Percentiles rank a stretch among this genome's conserved stretches.
Evolutionary conservation across 2,329 filamentous ascomycete genomes (phyloP).

Genomic region (Fusarium gaditjirri): DNA sequence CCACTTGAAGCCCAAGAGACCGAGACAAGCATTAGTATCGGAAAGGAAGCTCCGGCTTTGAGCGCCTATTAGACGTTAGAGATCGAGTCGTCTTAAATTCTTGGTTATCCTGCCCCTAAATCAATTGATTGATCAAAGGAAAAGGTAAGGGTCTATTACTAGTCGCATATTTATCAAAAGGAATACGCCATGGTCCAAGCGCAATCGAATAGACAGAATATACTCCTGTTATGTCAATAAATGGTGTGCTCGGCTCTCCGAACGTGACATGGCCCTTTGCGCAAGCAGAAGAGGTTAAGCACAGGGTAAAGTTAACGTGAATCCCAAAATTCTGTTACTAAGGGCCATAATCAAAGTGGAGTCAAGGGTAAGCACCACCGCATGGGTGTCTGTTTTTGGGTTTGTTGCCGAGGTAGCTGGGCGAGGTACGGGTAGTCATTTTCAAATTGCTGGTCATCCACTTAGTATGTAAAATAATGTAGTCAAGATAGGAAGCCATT

Average conservation of each 20-base stretch:
- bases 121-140: background rate
- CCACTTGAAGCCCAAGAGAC: background rate
- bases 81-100: background rate
- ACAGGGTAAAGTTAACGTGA: background rate
- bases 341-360: background rate
- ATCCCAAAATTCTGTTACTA: background rate
- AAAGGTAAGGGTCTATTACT: background rate
- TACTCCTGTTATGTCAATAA: background rate
- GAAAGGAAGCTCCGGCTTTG: background rate
- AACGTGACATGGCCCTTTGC: background rate
- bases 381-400: background rate
- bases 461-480: background rate
- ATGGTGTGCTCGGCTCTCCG: background rate
- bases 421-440: background rate
- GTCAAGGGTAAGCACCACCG: background rate
- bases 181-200: background rate
- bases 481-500: background rate
- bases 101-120: background rate
- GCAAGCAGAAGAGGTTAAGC: background rate
- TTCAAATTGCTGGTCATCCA: background rate
- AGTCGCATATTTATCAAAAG: background rate
- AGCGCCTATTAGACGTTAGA: background rate
- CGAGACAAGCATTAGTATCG: background rate
- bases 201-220: background rate
- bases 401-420: background rate